Evolutionary conservation across 164 flowering plant species (phyloP).

Genomic region (Santalum album): DNA sequence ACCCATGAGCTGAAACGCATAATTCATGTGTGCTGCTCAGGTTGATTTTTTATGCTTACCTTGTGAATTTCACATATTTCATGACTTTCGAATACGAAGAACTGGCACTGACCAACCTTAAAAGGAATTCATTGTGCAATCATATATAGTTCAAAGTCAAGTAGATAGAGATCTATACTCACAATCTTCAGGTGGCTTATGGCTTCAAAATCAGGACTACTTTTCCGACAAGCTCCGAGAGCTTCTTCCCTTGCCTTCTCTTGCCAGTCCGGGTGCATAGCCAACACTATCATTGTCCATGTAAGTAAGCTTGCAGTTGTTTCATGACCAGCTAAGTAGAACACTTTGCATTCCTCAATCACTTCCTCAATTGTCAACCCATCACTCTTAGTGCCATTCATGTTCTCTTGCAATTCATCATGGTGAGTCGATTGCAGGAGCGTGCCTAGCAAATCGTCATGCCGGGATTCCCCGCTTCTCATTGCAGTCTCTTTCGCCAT

Average conservation of each 20-base stretch:
- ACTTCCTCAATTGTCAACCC: conserved; percentile 1
- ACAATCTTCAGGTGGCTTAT: conserved; percentile 2
- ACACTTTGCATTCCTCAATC: conserved; percentile 5
- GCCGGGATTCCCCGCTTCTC: background rate
- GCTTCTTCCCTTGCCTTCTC: conserved; percentile 5
- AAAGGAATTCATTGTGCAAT: too few species aligned
- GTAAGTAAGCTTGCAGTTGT: conserved; percentile 1
- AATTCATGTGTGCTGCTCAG: too few species aligned
- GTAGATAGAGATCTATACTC: background rate
- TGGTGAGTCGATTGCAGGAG: conserved; percentile 1
- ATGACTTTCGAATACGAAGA: too few species aligned
- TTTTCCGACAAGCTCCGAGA: background rate
- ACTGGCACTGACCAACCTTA: too few species aligned
- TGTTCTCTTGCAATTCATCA: background rate
- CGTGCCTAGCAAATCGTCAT: background rate
- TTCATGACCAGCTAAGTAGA: conserved; percentile 5
- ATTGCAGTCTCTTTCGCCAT: background rate
- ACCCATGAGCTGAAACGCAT: too few species aligned
- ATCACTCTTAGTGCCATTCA: background rate
- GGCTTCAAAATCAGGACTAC: background rate
- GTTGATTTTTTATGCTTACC: too few species aligned
- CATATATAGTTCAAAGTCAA: background rate
- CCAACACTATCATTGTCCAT: background rate
- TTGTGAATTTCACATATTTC: too few species aligned
- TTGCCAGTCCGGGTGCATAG: conserved; percentile 5